These are phyloP conservation scores for Crithidia expoeki DNA, from an alignment of 208 protist genomes.

Conservation along the genomic window DNA sequence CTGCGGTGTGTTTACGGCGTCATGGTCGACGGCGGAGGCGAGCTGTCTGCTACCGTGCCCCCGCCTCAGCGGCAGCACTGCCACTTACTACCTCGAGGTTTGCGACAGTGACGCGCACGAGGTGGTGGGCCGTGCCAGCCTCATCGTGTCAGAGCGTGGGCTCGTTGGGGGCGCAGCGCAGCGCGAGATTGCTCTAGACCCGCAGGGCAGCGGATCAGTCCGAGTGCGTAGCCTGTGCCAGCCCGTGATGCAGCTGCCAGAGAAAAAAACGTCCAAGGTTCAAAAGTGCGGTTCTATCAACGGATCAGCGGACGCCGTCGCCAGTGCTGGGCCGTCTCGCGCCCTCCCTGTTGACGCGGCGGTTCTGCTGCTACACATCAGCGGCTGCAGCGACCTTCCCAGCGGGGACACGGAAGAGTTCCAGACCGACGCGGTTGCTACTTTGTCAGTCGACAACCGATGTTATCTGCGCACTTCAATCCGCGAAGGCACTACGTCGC, in stretches of 20 bases:
- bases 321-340: not conserved
- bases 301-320: too few relatives aligned
- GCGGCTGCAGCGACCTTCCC: conserved; percentile 55
- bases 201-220: conserved; percentile 38
- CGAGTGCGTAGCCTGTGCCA: conserved; percentile 35
- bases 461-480: conserved; percentile 56
- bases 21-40: conserved; percentile 58
- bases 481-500: conserved; percentile 46
- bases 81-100: conserved; percentile 70
- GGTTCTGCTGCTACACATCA: conserved; percentile 60
- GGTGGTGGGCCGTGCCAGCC: conserved; percentile 51
- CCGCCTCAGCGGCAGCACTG: conserved; percentile 49
- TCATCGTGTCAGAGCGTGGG: conserved; percentile 57
- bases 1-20: conserved; percentile 51
- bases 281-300: too few relatives aligned
- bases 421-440: conserved; percentile 62
- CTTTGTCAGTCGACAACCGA: conserved; percentile 39
- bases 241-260: conserved; percentile 27
- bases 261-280: conserved; percentile 7
- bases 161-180: conserved; percentile 40
- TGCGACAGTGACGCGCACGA: conserved; percentile 76
- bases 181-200: conserved; percentile 54
- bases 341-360: not conserved
- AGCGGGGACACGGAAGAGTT: conserved; percentile 53
- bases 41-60: conserved; percentile 83